Evolutionary conservation across 1,284 basidiomycete genomes (phyloP), one percentile per base, ranked within the genome.

Genomic region (Porogramme epimiltina): DNA sequence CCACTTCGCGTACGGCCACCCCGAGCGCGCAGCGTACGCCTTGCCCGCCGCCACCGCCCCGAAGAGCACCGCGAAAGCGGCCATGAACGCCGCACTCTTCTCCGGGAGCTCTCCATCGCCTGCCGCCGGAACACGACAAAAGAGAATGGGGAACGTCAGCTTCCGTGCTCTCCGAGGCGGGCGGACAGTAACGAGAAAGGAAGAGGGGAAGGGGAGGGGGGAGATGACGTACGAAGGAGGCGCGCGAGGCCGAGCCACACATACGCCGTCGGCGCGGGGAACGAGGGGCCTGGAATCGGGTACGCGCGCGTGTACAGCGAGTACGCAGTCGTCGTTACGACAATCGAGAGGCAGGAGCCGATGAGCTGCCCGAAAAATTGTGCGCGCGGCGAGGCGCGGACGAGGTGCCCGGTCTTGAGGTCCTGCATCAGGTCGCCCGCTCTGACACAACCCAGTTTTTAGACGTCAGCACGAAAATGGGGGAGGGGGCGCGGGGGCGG

Each of bases 361-460:
- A 96, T 87, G 52, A 97, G 75, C 69, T 97, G 93, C 10, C 89
- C 89, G 63, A 85, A 93, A 67, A 95, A 95, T 62, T 94, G 91
- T 2, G 89, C 89, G 64, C 91, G 78, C 22, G 92, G 92, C 9
- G 92, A 93, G 4, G 92, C 94, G 55, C 83, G 84, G 46, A 95
- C 81, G 19, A 98, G 78, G 66, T 95, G 89, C 0, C 96, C 96
- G 1, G 95, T 98, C 75, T 98, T 98, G 60, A 98, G 78, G 70
- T 98, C 96, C 74, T 98, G 95, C 95, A 98, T 98, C 18, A 98
- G 82, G 69, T 98, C 95, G 16, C 95, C 96, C 8, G 95, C 94
- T 68, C 91, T 93, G 60, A 25, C 9, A n/a, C 33, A 43, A 39
- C 13, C 6, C 3, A n/a, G 13, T 13, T 33, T 16, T n/a, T n/a